Evolutionary conservation across 2,329 filamentous ascomycete genomes (phyloP), one percentile per base, ranked within the genome.

Genomic region (Zymoseptoria crescenta): DNA sequence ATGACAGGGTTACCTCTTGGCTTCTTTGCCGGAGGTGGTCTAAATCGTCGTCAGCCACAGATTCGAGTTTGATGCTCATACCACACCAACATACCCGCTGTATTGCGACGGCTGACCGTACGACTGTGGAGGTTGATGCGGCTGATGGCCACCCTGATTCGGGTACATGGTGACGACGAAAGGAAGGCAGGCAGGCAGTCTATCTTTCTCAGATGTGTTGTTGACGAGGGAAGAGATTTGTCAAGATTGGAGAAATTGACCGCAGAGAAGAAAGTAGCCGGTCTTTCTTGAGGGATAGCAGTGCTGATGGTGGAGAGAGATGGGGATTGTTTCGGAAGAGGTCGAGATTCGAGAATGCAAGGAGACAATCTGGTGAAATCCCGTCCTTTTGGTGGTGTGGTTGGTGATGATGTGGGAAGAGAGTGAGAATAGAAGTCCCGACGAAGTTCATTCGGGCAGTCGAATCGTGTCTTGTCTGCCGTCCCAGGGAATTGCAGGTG

Each of bases 1-100:
- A 80, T 79, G 64, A 80, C 72, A 6, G 77, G 76, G 60, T 78
- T 77, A 20, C 76, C 73, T 62, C 78, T 79, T 58, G 67, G 55
- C 56, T 74, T 76, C 67, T 80, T 80, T 2, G 68, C 62, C 16
- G 74, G 69, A 16, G 71, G 70, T 16, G 66, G 66, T 16, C 69
- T 68, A 56, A 45, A 54, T 20, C 35, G 19, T 29, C 21, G 45
- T 56, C 35, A 55, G 56, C 51, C 8, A 24, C 20, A 7, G 24
- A 16, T 8, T 45, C 16, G 35, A 4, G 13, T 7, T 1, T 2
- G 16, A n/a, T 16, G 13, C 4, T 16, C 35, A n/a, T 16, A 16
- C 16, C 35, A n/a, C n/a, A 16, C 10, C 13, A 27, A 61, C 59
- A 45, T 52, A 61, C 59, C 51, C 51, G 51, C 59, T 61, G 10